Conservation (phyloP, 2,329 filamentous ascomycete species). For the Capronia americana region DNA sequence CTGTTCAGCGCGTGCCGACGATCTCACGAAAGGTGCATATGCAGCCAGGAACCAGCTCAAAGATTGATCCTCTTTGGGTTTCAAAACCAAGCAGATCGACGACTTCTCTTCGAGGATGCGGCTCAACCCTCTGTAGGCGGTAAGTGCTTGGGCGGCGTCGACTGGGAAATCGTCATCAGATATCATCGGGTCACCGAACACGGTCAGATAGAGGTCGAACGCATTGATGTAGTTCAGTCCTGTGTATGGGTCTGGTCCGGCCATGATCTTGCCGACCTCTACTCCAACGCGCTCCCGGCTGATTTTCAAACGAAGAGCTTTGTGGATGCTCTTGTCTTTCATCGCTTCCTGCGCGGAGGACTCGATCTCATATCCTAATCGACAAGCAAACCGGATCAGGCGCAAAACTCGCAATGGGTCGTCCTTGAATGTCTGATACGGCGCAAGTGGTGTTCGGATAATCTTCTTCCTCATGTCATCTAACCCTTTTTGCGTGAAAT, state of each 20-base stretch:
- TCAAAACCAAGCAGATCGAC: constrained; percentile 31
- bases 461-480: constrained; percentile 73
- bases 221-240: constrained; percentile 38
- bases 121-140: constrained; percentile 30
- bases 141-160: constrained; percentile 15
- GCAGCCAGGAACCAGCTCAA: constrained; percentile 40
- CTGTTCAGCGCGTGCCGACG: constrained; percentile 30
- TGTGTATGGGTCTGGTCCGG: constrained; percentile 56
- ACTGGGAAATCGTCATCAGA: neutral
- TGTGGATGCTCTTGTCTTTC: constrained; percentile 76
- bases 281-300: constrained; percentile 86
- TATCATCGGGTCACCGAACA: constrained; percentile 37
- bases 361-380: constrained; percentile 81
- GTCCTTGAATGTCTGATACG: constrained; percentile 90
- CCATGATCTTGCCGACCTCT: constrained; percentile 91
- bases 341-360: constrained; percentile 72
- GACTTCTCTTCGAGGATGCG: constrained; percentile 32
- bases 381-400: constrained; percentile 86
- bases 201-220: constrained; percentile 36
- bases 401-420: constrained; percentile 87
- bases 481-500: constrained; percentile 78
- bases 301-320: constrained; percentile 84
- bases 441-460: constrained; percentile 85
- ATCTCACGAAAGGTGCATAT: constrained; percentile 36
- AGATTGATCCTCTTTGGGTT: constrained; percentile 35